These are phyloP conservation scores for Avena atlantica DNA, from an alignment of 176 grass and related monocot genomes.

Conservation along the genomic window DNA sequence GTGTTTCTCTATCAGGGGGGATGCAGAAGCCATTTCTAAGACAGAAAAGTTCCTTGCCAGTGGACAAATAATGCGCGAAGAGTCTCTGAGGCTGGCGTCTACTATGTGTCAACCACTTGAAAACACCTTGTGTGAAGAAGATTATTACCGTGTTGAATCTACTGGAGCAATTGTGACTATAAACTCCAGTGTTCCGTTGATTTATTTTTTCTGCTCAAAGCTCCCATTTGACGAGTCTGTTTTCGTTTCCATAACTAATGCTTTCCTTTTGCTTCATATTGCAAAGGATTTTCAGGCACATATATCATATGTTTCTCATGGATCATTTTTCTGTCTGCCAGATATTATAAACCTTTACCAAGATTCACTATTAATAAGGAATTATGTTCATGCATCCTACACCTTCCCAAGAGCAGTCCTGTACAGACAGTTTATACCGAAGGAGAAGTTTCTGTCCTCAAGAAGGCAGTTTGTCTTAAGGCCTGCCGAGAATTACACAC, in stretches of 20 bases:
- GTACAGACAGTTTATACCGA: slow-evolving; percentile 50
- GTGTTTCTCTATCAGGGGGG: slow-evolving; percentile 55
- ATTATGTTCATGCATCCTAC: slow-evolving; percentile 49
- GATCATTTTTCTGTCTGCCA: slow-evolving; percentile 32
- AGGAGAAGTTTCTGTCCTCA: slow-evolving; percentile 50
- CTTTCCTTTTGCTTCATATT: slow-evolving; percentile 36
- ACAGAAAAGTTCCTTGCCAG: slow-evolving; percentile 47
- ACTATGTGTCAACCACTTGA: slow-evolving; percentile 52
- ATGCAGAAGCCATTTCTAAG: slow-evolving; percentile 49
- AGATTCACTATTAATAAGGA: slow-evolving; percentile 65
- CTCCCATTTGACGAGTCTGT: slow-evolving; percentile 77
- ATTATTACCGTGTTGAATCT: slow-evolving; percentile 63
- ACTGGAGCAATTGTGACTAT: slow-evolving; percentile 78
- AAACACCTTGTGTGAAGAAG: slow-evolving; percentile 46
- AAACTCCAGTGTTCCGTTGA: slow-evolving; percentile 72
- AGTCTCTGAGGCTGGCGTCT: slow-evolving; percentile 61
- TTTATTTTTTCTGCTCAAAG: slow-evolving; percentile 76
- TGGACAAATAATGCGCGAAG: slow-evolving; percentile 75
- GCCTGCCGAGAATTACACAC: slow-evolving; percentile 72
- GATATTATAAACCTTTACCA: slow-evolving; percentile 73
- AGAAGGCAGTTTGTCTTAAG: slow-evolving; percentile 73
- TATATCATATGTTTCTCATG: slow-evolving; percentile 26
- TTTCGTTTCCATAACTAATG: slow-evolving; percentile 31
- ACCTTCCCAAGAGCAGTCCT: slow-evolving; percentile 80
- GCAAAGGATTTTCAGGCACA: slow-evolving; percentile 10